phyloP scores from a whole-genome alignment of 805 yeast genomes.

The Metschnikowia cubensis region DNA sequence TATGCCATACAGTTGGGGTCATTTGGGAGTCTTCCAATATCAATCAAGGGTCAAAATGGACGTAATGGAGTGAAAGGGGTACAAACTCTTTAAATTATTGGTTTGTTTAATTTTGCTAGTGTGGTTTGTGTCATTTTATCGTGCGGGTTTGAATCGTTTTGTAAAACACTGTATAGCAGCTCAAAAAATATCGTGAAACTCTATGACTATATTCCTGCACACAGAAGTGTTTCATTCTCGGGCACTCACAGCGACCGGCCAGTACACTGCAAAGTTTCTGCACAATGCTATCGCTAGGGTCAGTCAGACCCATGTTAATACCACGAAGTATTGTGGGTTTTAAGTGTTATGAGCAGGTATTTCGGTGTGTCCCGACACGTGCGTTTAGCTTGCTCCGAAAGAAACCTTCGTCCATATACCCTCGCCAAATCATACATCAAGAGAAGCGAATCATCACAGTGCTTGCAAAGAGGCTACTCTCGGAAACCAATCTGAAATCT shows the following conservation, averaged over 20 bases:
- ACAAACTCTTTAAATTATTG: too few relatives aligned
- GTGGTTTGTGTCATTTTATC: too few relatives aligned
- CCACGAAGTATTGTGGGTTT: background rate
- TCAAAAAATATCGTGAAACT: too few relatives aligned
- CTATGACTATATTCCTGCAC: background rate
- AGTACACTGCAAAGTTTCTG: background rate
- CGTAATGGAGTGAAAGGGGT: too few relatives aligned
- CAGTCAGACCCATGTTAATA: background rate
- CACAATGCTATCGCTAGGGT: constrained; percentile 3
- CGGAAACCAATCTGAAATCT: background rate
- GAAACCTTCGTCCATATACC: background rate
- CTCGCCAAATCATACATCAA: background rate
- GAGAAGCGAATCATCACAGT: background rate
- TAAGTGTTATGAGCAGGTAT: background rate
- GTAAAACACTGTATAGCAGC: too few relatives aligned
- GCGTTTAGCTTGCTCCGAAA: background rate
- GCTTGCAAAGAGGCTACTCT: background rate
- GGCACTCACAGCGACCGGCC: background rate
- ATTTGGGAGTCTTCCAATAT: too few relatives aligned
- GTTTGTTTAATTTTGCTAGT: too few relatives aligned
- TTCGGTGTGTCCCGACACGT: background rate
- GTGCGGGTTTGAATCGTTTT: too few relatives aligned
- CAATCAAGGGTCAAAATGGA: too few relatives aligned
- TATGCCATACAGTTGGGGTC: too few relatives aligned
- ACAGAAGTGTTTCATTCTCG: background rate